phyloP scores from a whole-genome alignment of 306 rosid genomes.

The Purshia tridentata region DNA sequence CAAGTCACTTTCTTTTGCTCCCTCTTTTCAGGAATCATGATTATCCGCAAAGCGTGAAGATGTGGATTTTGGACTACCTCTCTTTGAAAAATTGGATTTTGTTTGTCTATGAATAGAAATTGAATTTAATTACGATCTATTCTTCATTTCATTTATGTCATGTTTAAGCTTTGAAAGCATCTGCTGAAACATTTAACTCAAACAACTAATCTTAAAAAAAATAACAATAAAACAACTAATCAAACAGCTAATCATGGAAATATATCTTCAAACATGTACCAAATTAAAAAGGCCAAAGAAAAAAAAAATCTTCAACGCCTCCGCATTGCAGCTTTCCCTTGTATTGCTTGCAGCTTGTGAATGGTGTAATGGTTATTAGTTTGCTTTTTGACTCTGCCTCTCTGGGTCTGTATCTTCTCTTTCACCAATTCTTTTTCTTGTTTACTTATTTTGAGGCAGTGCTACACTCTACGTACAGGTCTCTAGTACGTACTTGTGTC shows the following conservation, averaged over 20 bases:
- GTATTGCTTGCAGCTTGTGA: background rate
- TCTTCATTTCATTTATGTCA: too few relatives aligned
- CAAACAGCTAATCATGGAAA: background rate
- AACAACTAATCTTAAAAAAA: background rate
- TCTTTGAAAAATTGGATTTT: too few relatives aligned
- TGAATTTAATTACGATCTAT: too few relatives aligned
- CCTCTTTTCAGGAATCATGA: too few relatives aligned
- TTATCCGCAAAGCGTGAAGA: too few relatives aligned
- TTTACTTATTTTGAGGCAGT: constrained; percentile 2
- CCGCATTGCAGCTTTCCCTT: background rate
- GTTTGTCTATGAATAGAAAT: too few relatives aligned
- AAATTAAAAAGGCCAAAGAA: background rate
- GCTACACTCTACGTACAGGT: background rate
- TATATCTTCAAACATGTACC: background rate
- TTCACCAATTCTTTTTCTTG: background rate
- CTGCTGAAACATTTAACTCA: background rate
- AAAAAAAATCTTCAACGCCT: background rate
- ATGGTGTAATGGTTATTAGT: background rate
- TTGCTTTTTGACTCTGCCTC: background rate
- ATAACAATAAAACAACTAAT: background rate
- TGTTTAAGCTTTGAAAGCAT: too few relatives aligned
- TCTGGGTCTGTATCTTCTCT: background rate
- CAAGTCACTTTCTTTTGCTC: too few relatives aligned
- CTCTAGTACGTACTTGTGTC: background rate
- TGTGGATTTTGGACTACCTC: too few relatives aligned